phyloP scores from a whole-genome alignment of 768 basidiomycete genomes.

The Coprinopsis strossmayeri region DNA sequence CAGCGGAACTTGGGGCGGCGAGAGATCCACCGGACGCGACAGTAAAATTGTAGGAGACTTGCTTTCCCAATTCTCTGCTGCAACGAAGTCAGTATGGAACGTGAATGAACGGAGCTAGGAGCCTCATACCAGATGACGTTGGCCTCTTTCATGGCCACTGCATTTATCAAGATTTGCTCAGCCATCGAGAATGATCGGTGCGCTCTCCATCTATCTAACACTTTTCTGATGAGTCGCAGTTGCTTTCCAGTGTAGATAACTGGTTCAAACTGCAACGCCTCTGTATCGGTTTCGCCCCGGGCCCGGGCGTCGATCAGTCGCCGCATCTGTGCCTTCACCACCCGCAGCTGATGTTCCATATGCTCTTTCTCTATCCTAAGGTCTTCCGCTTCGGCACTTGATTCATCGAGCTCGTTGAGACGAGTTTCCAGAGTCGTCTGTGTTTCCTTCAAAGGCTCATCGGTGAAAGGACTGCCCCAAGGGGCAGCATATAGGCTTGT shows the following conservation, averaged over 20 bases:
- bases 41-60: constrained; percentile 88
- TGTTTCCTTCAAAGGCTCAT: constrained; percentile 60
- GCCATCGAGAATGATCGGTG: constrained; percentile 90
- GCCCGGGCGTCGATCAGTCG: constrained; percentile 71
- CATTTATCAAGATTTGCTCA: constrained; percentile 77
- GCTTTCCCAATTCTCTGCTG: constrained; percentile 82
- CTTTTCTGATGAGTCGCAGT: constrained; percentile 74
- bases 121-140: constrained; percentile 76
- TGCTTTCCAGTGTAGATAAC: constrained; percentile 79
- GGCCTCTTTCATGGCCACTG: constrained; percentile 87
- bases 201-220: constrained; percentile 79
- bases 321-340: constrained; percentile 79
- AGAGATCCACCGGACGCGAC: constrained; percentile 79
- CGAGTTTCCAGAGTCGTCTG: constrained; percentile 74
- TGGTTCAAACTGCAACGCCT: constrained; percentile 64
- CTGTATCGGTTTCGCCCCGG: constrained; percentile 66
- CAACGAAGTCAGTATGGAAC: constrained; percentile 8
- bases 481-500: constrained; percentile 71
- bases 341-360: constrained; percentile 81
- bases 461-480: constrained; percentile 59
- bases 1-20: constrained; percentile 72
- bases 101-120: constrained; percentile 8
- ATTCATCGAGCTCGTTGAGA: constrained; percentile 49
- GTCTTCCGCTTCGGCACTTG: constrained; percentile 70
- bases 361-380: constrained; percentile 87